phyloP scores from a whole-genome alignment of 2,329 filamentous ascomycete species.

The Hysterium pulicare region DNA sequence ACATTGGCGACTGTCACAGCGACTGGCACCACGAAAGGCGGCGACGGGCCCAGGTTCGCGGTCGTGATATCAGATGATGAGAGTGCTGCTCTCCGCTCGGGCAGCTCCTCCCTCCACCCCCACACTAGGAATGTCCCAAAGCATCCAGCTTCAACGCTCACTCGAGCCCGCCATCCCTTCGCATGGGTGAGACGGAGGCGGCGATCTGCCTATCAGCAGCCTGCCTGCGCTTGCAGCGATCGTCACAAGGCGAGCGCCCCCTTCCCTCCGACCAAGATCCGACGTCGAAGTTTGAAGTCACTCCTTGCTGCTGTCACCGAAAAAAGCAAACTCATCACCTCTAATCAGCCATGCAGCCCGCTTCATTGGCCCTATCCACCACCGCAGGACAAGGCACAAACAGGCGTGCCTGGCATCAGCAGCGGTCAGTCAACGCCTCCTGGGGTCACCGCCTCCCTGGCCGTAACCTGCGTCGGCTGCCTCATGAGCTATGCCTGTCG shows the following conservation, averaged over 20 bases:
- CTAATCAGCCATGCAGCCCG: slow-evolving; percentile 21
- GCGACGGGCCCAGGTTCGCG: slow-evolving; percentile 15
- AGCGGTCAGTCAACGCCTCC: slow-evolving; percentile 24
- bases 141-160: slow-evolving; percentile 27
- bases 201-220: slow-evolving; percentile 29
- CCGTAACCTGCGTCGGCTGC: slow-evolving; percentile 15
- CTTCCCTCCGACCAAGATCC: slow-evolving; percentile 32
- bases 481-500: slow-evolving; percentile 18
- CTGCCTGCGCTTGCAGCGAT: slow-evolving; percentile 27
- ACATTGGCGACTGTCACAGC: slow-evolving; percentile 10
- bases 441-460: slow-evolving; percentile 34
- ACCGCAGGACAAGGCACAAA: slow-evolving; percentile 21
- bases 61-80: slow-evolving; percentile 36
- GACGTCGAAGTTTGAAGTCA: slow-evolving; percentile 20
- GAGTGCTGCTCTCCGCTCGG: slow-evolving; percentile 5
- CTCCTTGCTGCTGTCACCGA: no score
- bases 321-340: slow-evolving; percentile 31
- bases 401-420: slow-evolving; percentile 34
- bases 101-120: slow-evolving; percentile 31
- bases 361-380: slow-evolving; percentile 23
- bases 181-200: slow-evolving; percentile 30
- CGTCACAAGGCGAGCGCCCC: slow-evolving; percentile 33
- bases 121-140: slow-evolving; percentile 26
- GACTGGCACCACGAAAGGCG: slow-evolving; percentile 30
- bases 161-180: slow-evolving; percentile 29